Base-by-base conservation (phyloP, 106 monocot species). In the Allium cepa region DNA sequence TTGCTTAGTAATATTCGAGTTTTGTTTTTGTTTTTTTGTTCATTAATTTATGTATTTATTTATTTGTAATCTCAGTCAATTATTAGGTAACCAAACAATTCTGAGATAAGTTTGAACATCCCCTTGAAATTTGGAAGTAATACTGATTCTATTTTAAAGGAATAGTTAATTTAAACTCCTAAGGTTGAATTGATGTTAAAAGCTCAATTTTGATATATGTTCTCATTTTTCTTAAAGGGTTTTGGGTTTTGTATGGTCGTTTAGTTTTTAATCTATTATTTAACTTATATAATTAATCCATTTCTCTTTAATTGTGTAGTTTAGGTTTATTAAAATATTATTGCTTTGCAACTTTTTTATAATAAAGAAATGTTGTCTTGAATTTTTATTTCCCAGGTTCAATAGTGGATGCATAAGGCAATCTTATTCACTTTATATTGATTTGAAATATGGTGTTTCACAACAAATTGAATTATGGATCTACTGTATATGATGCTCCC, bases 361-460 rank as follows among this genome's bases (percentile, higher is more conserved):
- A 46, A 53, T 69, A 71, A 17, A 61, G 51, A 13, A 56, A 76
- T 56, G 79, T 47, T 47, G n/a, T 8, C 8, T 49, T 49, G 10
- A 67, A 53, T 51, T 52, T 13, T 67, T 27, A 8, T 4, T 8
- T 51, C 53, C 11, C 13, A 51, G 22, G 7, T 12, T 7, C 49
- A 17, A 61, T 57, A 14, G 58, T 65, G 28, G 14, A 56, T 26
- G 55, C 11, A 9, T 62, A 14, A 26, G 16, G 0, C 11, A 17
- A 13, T 36, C 46, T 17, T 49, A 52, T 50, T 53, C 18, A 7
- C 13, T 45, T 59, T 10, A 49, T 73, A 50, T 56, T 62, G 76
- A 27, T 49, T 57, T 56, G 51, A 79, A 79, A 73, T 62, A 89
- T 89, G 88, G 88, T 89, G 76, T 80, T 84, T 52, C 79, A 84